phyloP scores from a whole-genome alignment of 345 rosid genomes.

The Citrus unshiu region DNA sequence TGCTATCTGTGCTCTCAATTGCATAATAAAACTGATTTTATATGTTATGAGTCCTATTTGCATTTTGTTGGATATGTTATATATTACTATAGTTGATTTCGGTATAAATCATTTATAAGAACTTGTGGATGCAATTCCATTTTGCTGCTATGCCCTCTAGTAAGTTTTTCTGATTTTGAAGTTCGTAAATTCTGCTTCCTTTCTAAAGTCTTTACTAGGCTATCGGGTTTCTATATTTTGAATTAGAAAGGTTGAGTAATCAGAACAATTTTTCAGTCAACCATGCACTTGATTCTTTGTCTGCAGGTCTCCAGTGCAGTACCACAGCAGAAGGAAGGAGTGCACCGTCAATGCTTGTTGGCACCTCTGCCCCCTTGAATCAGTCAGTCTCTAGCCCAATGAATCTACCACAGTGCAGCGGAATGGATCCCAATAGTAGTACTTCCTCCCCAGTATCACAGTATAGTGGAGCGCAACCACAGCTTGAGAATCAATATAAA shows the following conservation, averaged over 20 bases:
- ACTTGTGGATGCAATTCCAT: neutral
- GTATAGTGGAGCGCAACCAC: neutral
- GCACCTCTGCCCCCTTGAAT: neutral
- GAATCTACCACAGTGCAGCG: neutral
- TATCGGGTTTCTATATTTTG: neutral
- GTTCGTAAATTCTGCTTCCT: neutral
- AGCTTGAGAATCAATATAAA: neutral
- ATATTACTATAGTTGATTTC: too few species aligned
- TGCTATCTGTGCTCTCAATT: too few species aligned
- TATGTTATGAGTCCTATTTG: too few species aligned
- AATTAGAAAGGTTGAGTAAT: neutral
- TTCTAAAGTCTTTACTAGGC: neutral
- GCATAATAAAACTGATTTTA: too few species aligned
- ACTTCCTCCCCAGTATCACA: neutral
- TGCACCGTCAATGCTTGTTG: neutral
- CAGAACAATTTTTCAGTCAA: neutral
- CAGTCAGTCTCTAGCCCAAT: neutral
- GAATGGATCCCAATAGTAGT: neutral
- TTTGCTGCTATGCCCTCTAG: neutral
- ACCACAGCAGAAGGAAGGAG: neutral
- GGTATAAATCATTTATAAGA: too few species aligned
- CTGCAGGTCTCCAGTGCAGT: neutral
- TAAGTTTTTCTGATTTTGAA: too few species aligned
- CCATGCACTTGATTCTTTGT: neutral
- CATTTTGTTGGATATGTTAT: too few species aligned